Evolutionary conservation across 2,329 filamentous ascomycete genomes (phyloP), one percentile per base, ranked within the genome.

Genomic region (Colletotrichum simmondsii): DNA sequence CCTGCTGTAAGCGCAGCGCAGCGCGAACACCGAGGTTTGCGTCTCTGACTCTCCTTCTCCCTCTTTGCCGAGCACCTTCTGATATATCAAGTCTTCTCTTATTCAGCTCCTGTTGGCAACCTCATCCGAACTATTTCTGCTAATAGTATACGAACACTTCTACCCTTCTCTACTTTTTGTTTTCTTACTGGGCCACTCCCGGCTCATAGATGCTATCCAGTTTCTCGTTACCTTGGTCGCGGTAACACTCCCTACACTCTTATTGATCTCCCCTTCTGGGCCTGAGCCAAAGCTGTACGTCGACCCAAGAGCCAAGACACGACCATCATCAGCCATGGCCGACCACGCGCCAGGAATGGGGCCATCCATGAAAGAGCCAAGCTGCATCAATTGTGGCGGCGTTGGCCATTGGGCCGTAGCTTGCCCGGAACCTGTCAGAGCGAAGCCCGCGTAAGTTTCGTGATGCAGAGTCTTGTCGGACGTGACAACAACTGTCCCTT

Each of bases 341-440:
- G 68, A 73, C 14, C 53, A 67, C 37, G 73, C 73, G 16, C 71
- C 73, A 19, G 73, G 73, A 11, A 56, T 61, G 49, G 69, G 61
- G 52, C 60, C 70, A 16, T 30, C 71, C 14, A 67, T 61, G 37
- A 73, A 73, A 62, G 73, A 75, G 28, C 65, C 73, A 22, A 71
- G 66, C 66, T 75, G 73, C 62, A 70, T 69, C 37, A 74, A 73
- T 46, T 75, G 73, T 67, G 73, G 71, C 52, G 73, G 65, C 26
- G 37, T 69, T 19, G 73, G 71, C 32, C 73, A 75, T 52, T 75
- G 71, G 65, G 71, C 73, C 24, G 71, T 75, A 6, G 72, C 72
- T 11, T 74, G 72, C 53, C 72, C 72, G 11, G 72, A 74, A 56
- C 72, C 72, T 24, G 67, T 57, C 16, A 74, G 72, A 61, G 72